These are phyloP conservation scores for Colletotrichum navitas DNA, from an alignment of 2,329 filamentous ascomycete species.

Conservation along the genomic window DNA sequence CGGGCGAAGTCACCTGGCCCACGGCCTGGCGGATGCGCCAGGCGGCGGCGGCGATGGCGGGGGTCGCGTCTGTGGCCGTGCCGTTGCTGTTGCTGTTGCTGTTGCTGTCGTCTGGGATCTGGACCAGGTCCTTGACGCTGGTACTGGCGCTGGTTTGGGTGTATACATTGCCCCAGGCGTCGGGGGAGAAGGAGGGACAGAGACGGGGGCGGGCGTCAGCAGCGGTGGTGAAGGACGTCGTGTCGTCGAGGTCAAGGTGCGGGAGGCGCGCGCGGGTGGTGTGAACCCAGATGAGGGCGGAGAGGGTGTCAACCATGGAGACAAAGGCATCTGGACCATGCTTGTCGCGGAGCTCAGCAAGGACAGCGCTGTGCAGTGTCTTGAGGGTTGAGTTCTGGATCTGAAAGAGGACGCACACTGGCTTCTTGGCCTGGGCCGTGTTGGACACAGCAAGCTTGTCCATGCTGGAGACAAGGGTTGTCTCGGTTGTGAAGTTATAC, in stretches of 20 bases:
- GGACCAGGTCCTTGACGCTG: neutral
- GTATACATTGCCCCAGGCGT: constrained; percentile 32
- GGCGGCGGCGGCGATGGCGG: constrained; percentile 4
- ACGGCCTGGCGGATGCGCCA: constrained; percentile 26
- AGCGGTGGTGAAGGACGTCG: constrained; percentile 20
- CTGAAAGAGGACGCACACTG: constrained; percentile 4
- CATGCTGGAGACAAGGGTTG: neutral
- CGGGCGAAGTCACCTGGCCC: neutral
- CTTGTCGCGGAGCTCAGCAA: neutral
- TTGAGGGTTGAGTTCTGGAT: neutral
- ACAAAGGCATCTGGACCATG: constrained; percentile 15
- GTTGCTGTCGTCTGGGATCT: neutral
- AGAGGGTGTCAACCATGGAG: constrained; percentile 19
- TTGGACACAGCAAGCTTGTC: neutral
- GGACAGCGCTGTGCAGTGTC: neutral
- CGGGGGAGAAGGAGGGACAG: neutral
- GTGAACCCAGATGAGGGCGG: constrained; percentile 28
- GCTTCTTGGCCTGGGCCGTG: neutral
- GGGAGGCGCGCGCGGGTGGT: constrained; percentile 15
- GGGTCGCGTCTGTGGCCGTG: neutral
- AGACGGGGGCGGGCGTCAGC: constrained; percentile 21
- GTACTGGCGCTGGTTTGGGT: constrained; percentile 15
- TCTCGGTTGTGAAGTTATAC: constrained; percentile 18
- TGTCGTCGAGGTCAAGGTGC: constrained; percentile 5
- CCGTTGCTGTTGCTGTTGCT: neutral